Base-by-base conservation (phyloP, 2,329 filamentous ascomycete genomes). In the Penicillium glabrum region DNA sequence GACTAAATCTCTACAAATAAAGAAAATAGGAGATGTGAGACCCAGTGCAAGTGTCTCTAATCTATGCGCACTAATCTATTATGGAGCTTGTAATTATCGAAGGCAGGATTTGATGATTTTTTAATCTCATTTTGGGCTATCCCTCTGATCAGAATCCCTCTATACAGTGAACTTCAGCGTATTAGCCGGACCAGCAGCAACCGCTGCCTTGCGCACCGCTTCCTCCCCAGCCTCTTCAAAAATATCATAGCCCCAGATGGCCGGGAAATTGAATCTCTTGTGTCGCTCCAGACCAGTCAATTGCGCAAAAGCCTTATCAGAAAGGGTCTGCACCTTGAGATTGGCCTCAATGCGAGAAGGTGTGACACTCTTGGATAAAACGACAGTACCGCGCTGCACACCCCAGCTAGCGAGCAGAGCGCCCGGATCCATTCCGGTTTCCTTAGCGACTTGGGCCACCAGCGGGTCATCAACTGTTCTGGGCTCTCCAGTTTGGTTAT, bases 381-480 rank as follows among this genome's bases (percentile, higher is more conserved):
- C 81, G 21, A 82, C 77, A 0, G 79, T 82, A 1, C 82, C 82
- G 16, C 82, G 72, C 62, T 83, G 79, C 5, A 84, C 74, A 9
- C 75, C 79, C 82, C 82, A 85, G 60, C 77, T 79, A 44, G 84
- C 76, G 4, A 85, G 72, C 3, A 85, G 69, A 64, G 83, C 80
- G 4, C 81, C 82, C 1, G 80, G 78, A 16, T 86, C 79, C 65
- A 80, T 81, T n/a, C 83, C 80, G 29, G 82, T 77, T 65, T 85
- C 83, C 75, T 84, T 83, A 68, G 86, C 80, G 7, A 88, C 83
- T 46, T 87, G 75, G 67, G 84, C 78, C 21, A 86, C 75, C 5
- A 86, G 77, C 0, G 83, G 80, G 68, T 85, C 85, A 51, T 86
- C 84, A 49, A 82, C 80, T 62, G 88, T 78, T 16, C 64, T 64